These are phyloP conservation scores for Takashimella tepidaria DNA, from an alignment of 1,284 basidiomycete genomes.

Conservation along the genomic window DNA sequence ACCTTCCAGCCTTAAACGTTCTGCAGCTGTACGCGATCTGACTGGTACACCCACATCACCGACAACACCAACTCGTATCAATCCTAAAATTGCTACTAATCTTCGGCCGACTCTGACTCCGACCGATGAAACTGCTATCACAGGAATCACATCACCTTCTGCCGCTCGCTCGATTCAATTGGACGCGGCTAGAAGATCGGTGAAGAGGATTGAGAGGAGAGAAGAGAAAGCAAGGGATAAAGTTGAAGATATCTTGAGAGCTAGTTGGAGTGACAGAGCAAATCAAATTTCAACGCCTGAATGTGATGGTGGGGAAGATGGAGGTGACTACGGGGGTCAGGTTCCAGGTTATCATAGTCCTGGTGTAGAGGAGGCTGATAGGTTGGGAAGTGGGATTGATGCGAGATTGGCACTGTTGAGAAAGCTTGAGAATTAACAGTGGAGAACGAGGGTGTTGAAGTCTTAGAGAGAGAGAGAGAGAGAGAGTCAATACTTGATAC, in stretches of 20 bases:
- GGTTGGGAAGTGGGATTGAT: constrained; percentile 17
- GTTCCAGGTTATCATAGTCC: constrained; percentile 13
- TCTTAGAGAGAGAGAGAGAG: background rate
- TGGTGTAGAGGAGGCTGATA: constrained; percentile 16
- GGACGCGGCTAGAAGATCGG: background rate
- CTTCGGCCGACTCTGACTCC: too few relatives aligned
- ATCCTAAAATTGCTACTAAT: background rate
- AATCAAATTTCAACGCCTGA: constrained; percentile 4
- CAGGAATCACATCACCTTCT: too few relatives aligned
- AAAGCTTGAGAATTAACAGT: constrained; percentile 8
- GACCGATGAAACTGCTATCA: too few relatives aligned
- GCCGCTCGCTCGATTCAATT: too few relatives aligned
- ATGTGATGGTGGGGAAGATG: background rate
- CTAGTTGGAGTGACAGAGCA: constrained; percentile 25
- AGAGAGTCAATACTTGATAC: too few relatives aligned
- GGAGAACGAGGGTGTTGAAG: background rate
- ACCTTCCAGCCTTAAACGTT: background rate
- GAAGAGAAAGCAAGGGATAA: constrained; percentile 15
- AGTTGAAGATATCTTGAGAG: constrained; percentile 24
- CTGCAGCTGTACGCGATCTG: background rate
- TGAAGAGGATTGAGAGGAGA: constrained; percentile 5
- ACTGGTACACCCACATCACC: background rate
- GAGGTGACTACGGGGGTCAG: background rate
- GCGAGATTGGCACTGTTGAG: constrained; percentile 19
- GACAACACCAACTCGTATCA: background rate